Evolutionary conservation across 2,329 filamentous ascomycete genomes (phyloP), one percentile per base, ranked within the genome.

Genomic region (Calonectria leucothoes): DNA sequence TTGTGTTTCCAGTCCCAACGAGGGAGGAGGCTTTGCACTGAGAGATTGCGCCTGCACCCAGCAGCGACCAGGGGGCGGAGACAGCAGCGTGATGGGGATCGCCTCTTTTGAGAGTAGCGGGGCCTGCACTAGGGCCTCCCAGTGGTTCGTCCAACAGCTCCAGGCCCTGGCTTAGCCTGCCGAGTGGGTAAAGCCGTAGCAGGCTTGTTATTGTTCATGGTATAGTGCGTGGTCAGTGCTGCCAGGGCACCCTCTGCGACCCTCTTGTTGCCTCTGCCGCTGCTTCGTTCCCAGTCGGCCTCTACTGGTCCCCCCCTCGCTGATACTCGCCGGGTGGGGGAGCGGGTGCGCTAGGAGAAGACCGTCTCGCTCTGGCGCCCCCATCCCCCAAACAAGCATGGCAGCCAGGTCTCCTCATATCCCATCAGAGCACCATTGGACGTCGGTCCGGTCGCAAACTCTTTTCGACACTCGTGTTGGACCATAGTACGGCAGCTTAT

Each of bases 311-410:
- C 23, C 65, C 48, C 55, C 20, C 12, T 67, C 15, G 31, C 49
- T 67, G 65, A 67, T 45, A 52, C 49, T 67, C 20, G 35, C 27
- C 55, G 33, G 49, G 35, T 42, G 25, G 49, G 49, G 48, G 78
- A 76, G 70, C 78, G 78, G 78, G 76, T 75, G 76, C 69, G 74
- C 78, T 79, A 80, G 37, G 14, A 39, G 37, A 23, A 27, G 39
- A 29, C 59, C 37, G 59, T 80, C 68, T 75, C 72, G 57, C 78
- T 57, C 55, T 78, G 75, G 77, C 70, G 76, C 59, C 59, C 55
- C 55, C 8, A n/a, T 37, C 31, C 15, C 35, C 35, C 48, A 51
- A 51, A 25, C 23, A 27, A 55, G n/a, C n/a, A 17, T 27, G 55
- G 55, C 29, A 57, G n/a, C 35, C 31, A 17, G 31, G 39, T 37